Percentiles rank a stretch among this genome's conserved stretches.
phyloP scores from a whole-genome alignment of 495 filamentous ascomycete genomes.

The Rusavskia elegans region DNA sequence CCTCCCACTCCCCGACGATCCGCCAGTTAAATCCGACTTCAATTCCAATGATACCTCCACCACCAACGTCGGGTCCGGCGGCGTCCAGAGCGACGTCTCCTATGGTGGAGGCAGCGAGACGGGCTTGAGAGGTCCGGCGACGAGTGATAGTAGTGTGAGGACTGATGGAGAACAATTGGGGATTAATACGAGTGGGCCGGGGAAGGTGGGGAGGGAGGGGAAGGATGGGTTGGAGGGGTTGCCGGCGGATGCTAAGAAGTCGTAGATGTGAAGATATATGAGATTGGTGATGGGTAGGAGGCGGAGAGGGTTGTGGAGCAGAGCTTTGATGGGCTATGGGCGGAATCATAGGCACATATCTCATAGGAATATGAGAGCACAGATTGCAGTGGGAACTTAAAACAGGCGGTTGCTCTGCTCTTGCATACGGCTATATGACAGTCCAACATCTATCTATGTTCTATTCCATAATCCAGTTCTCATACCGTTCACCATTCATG shows the following conservation, averaged over 20 bases:
- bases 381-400: no score
- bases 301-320: background rate
- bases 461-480: no score
- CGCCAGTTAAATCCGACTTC: slow-evolving; percentile 59
- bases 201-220: slow-evolving; percentile 36
- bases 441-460: no score
- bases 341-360: no score
- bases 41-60: slow-evolving; percentile 51
- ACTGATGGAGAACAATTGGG: slow-evolving; percentile 26
- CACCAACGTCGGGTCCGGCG: slow-evolving; percentile 52
- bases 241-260: slow-evolving; percentile 33
- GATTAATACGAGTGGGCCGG: slow-evolving; percentile 22
- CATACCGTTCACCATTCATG: no score
- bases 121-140: slow-evolving; percentile 46
- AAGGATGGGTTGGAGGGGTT: slow-evolving; percentile 32
- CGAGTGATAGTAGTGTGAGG: slow-evolving; percentile 40
- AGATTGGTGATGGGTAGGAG: background rate
- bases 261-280: slow-evolving; percentile 3
- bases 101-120: slow-evolving; percentile 30
- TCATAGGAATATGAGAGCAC: no score
- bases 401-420: no score
- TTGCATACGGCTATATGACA: no score
- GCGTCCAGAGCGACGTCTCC: slow-evolving; percentile 34
- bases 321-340: background rate
- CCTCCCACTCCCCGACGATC: slow-evolving; percentile 65